A percentile compares a stretch with the other conserved stretches of the same genome.
These are phyloP conservation scores for Paramecium sexaurelia DNA, from an alignment of 73 alveolate species.

Conservation along the genomic window DNA sequence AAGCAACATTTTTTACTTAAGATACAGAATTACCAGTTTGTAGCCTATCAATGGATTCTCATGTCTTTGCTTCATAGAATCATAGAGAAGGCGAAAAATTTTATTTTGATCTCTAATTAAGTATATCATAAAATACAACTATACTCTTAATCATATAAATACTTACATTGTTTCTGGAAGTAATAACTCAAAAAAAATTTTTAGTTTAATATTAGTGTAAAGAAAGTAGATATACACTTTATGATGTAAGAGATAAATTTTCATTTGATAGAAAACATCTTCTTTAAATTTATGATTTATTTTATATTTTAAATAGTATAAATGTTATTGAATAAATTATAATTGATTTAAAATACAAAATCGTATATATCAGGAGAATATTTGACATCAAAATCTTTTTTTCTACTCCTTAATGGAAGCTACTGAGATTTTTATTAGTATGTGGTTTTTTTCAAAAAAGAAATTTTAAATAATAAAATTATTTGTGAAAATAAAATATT, in stretches of 20 bases:
- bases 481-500: too few relatives aligned
- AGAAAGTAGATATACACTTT: neutral
- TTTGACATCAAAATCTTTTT: too few relatives aligned
- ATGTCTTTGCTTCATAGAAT: neutral
- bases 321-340: too few relatives aligned
- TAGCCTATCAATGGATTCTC: constrained; percentile 3
- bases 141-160: neutral
- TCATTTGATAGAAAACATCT: neutral
- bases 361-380: too few relatives aligned
- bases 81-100: constrained; percentile 26
- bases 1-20: neutral
- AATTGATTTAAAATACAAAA: too few relatives aligned
- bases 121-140: neutral
- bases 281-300: neutral
- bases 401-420: too few relatives aligned
- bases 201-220: neutral
- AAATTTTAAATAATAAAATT: too few relatives aligned
- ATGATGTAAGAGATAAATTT: constrained; percentile 1
- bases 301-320: too few relatives aligned
- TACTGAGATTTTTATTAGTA: too few relatives aligned
- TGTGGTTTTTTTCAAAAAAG: too few relatives aligned
- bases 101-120: constrained; percentile 1
- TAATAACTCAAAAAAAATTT: neutral
- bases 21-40: constrained; percentile 21
- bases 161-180: constrained; percentile 28